A percentile compares a stretch with the other conserved stretches of the same genome.
Conservation (phyloP, 139 green algal genomes). For the Yamagishiella unicocca region DNA sequence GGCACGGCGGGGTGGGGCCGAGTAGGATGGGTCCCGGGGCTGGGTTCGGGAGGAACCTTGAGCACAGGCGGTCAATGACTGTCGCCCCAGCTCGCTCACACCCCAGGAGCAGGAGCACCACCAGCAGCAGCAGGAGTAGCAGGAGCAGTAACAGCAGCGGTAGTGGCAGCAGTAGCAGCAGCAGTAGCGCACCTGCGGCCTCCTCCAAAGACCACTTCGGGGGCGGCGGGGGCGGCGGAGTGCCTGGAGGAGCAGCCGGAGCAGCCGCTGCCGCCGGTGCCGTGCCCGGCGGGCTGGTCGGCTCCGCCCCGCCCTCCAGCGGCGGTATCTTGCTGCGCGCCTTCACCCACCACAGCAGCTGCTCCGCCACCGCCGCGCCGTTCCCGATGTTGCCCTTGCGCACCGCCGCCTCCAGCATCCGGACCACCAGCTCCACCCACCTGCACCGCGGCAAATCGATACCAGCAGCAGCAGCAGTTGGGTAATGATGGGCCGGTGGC, state of each 20-base stretch:
- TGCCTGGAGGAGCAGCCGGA: background rate
- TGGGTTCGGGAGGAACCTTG: too few relatives aligned
- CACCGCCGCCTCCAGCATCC: constrained; percentile 59
- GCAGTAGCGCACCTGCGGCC: constrained; percentile 21
- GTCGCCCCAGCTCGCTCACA: too few relatives aligned
- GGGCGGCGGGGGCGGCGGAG: background rate
- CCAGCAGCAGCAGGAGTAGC: too few relatives aligned
- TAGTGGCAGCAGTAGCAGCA: too few relatives aligned
- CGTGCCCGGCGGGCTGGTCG: background rate
- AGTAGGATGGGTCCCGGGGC: too few relatives aligned
- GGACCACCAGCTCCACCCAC: constrained; percentile 66
- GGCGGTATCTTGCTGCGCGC: constrained; percentile 10
- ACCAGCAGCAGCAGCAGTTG: background rate
- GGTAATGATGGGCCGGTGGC: background rate
- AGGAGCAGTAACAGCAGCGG: too few relatives aligned
- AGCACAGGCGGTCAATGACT: too few relatives aligned
- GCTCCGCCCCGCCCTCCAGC: background rate
- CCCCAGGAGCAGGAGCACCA: too few relatives aligned
- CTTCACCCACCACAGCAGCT: constrained; percentile 49
- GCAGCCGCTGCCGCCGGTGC: background rate
- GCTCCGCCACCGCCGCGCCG: constrained; percentile 43
- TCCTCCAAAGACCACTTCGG: constrained; percentile 34
- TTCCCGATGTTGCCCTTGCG: constrained; percentile 43
- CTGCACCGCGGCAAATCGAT: too few relatives aligned
- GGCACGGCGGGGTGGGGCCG: too few relatives aligned